phyloP scores from a whole-genome alignment of 352 stramenopile species.

The Phytophthora quininea region DNA sequence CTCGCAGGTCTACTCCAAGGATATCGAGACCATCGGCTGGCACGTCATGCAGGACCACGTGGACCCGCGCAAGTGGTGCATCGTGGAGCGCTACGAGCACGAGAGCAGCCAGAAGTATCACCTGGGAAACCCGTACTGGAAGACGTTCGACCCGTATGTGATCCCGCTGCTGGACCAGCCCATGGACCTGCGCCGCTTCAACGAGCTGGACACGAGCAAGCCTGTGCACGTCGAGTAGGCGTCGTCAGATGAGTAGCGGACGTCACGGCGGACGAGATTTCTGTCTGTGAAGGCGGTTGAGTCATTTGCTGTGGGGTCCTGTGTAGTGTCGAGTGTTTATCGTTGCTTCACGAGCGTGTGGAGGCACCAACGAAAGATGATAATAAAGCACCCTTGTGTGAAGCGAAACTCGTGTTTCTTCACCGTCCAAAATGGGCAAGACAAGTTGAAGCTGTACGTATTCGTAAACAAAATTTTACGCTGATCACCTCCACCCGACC shows the following conservation, averaged over 20 bases:
- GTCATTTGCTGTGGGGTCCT: background rate
- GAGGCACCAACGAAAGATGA: background rate
- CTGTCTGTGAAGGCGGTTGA: background rate
- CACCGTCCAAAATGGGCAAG: too few relatives aligned
- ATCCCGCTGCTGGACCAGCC: slow-evolving; percentile 34
- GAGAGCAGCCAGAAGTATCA: slow-evolving; percentile 42
- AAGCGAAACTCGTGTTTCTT: background rate
- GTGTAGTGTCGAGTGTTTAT: background rate
- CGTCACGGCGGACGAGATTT: background rate
- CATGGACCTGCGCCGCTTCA: slow-evolving; percentile 38
- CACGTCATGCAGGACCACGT: slow-evolving; percentile 41
- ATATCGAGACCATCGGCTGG: slow-evolving; percentile 35
- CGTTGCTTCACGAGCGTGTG: background rate
- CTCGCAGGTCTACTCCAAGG: slow-evolving; percentile 43
- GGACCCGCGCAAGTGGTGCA: slow-evolving; percentile 42
- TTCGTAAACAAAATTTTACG: too few relatives aligned
- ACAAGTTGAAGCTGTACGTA: too few relatives aligned
- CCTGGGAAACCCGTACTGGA: slow-evolving; percentile 38
- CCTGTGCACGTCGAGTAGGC: slow-evolving; percentile 24
- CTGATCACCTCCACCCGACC: background rate
- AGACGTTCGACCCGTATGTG: slow-evolving; percentile 36
- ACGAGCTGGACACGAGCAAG: slow-evolving; percentile 44
- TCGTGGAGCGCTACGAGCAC: slow-evolving; percentile 43
- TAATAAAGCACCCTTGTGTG: background rate
- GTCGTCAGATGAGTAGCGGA: background rate